These are phyloP conservation scores for Juglanconis oblonga DNA, from an alignment of 2,329 filamentous ascomycete genomes.

Conservation along the genomic window DNA sequence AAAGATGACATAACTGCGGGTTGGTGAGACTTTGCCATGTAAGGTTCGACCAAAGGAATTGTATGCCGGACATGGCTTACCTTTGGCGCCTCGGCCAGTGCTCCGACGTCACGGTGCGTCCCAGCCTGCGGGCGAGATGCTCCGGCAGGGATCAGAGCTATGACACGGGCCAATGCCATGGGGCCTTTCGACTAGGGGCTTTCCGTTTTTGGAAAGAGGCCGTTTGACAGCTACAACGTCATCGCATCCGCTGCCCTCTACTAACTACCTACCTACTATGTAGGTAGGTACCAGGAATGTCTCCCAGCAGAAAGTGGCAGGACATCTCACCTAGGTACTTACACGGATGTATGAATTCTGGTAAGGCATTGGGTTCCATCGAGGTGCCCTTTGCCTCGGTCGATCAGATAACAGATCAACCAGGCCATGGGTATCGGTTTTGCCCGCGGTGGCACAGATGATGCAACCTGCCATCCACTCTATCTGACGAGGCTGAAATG, in stretches of 20 bases:
- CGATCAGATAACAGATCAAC: background rate
- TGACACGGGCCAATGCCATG: background rate
- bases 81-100: background rate
- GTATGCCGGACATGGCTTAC: background rate
- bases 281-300: no score
- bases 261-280: background rate
- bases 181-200: background rate
- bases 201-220: background rate
- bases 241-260: background rate
- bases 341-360: background rate
- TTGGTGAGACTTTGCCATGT: background rate
- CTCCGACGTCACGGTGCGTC: background rate
- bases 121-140: background rate
- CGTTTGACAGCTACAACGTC: background rate
- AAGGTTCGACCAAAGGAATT: background rate
- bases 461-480: background rate
- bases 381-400: background rate
- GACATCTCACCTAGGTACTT: background rate
- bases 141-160: conserved; percentile 1
- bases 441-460: background rate
- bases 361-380: background rate
- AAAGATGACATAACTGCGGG: background rate
- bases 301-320: background rate
- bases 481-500: background rate
- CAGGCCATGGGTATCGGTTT: background rate